Base-by-base conservation (phyloP, 805 yeast genomes). In the Jamesozyma rosinii region DNA sequence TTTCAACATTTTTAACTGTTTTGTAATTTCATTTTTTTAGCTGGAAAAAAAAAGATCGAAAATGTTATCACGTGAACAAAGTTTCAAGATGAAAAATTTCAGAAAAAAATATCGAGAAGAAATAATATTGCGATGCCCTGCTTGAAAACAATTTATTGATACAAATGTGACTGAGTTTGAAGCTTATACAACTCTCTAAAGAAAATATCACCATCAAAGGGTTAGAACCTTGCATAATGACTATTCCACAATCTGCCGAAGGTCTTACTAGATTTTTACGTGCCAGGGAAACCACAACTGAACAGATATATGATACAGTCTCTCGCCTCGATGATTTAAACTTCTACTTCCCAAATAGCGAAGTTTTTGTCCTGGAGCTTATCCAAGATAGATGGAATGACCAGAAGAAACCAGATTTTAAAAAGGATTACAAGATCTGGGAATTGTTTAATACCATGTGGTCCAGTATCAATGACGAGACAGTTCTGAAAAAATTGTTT, bases 301-400 rank as follows among this genome's bases (percentile, higher is more conserved):
- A 58, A 4, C 70, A 74, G 21, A 69, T 81, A 18, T 61, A 69
- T 13, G 56, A 52, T 37, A 36, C 63, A 58, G 35, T 65, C 66
- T 5, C 50, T 45, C 35, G 53, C 51, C 31, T 61, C 69, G 26
- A 55, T 75, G 18, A 66, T 58, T 58, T 45, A 42, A 57, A 42
- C 0, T 65, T 76, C 1, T 70, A 66, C 43, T 68, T 83, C 13
- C 89, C 88, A 8, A 74, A 78, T 44, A 65, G 65, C 42, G 70
- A 71, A 20, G 54, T 61, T 0, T 83, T 83, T 49, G 62, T 81
- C 3, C 66, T 81, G 40, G 84, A 79, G 38, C 64, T 83, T 29
- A 47, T 82, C 1, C 68, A 76, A 41, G 86, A 81, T 53, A 66
- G 88, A 43, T 58, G 82, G 53, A 72, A 73, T 44, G 84, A 78